Evolutionary conservation across 805 yeast species (phyloP), one percentile per base, ranked within the genome.

Genomic region (Cyberlindnera mississippiensis): DNA sequence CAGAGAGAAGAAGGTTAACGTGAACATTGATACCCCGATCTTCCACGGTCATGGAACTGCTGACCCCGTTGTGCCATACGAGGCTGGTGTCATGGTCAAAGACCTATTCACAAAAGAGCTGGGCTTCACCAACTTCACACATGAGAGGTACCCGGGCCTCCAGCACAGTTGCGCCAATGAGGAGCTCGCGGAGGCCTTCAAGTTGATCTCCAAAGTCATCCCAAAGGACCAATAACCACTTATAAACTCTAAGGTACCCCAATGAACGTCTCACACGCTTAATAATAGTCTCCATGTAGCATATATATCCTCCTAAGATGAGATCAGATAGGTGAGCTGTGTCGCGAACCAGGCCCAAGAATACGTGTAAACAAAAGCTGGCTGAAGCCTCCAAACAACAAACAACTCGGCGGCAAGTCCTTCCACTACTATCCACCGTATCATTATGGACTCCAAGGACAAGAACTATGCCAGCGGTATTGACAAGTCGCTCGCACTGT

Each of bases 11-110:
- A 46, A 57, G 41, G 46, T 55, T 12, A 61, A 64, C n/a, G 55
- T 57, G 27, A 87, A 88, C 58, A 57, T 63, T 13, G 64, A 69
- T 6, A 85, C 95, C 0, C 95, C 96, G 1, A 67, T 87, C 7
- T 87, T 89, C 66, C 85, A 86, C 52, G 95, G 93, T 7, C 97
- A 91, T 61, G 98, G 99, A 26, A 78, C 79, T 5, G 62, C 57
- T 3, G 98, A 91, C 59, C 84, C 83, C 1, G 68, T 90, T 4
- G 75, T 91, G 10, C 43, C 45, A 8, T 65, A 60, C 12, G 14
- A 31, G 15, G 39, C 48, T 16, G 51, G 63, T 7, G 60, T 49
- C 18, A 80, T 76, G 3, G 56, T 64, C 2, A 51, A 61, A 12
- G 72, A 75, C 6, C 68, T 73, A 28, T 76, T 75, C 60, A 60